Percentiles rank a stretch among this genome's conserved stretches.
Conservation (phyloP, 1,284 basidiomycete genomes). For the Sporisorium iseilematis-ciliati region DNA sequence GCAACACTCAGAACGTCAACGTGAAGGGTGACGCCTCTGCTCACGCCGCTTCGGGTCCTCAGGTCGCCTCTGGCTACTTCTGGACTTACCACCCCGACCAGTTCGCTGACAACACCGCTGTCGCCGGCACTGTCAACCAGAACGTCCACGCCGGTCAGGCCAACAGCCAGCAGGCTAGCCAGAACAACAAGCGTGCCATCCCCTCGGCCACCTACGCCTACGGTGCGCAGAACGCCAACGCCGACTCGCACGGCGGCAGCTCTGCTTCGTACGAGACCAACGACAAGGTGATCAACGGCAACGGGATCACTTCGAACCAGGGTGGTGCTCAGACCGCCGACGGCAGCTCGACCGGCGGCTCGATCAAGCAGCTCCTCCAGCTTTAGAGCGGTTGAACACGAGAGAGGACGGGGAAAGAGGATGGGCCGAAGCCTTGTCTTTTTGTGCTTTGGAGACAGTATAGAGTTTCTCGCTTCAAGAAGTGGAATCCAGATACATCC, state of each 20-base stretch:
- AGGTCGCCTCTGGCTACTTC: constrained; percentile 24
- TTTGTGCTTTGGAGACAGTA: not conserved
- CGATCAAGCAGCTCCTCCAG: constrained; percentile 39
- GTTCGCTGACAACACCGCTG: constrained; percentile 17
- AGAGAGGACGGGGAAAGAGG: too few species aligned
- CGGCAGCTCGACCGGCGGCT: constrained; percentile 26
- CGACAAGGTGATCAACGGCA: constrained; percentile 32
- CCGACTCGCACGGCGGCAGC: constrained; percentile 24
- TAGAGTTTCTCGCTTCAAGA: not conserved
- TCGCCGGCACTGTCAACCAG: constrained; percentile 20
- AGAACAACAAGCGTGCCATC: constrained; percentile 18
- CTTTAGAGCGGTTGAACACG: constrained; percentile 1
- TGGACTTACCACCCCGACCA: constrained; percentile 33
- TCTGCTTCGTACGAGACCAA: constrained; percentile 28
- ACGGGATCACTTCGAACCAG: constrained; percentile 23
- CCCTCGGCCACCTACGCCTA: constrained; percentile 16
- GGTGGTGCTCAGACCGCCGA: constrained; percentile 32
- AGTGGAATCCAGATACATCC: not conserved
- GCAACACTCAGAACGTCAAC: constrained; percentile 22
- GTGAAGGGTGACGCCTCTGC: constrained; percentile 25
- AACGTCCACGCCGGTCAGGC: constrained; percentile 24
- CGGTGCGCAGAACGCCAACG: constrained; percentile 24
- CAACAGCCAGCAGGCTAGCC: constrained; percentile 27
- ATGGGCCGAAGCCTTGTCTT: not conserved
- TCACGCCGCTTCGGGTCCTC: constrained; percentile 5